A percentile compares a stretch with the other conserved stretches of the same genome.
Evolutionary conservation across 768 basidiomycete species (phyloP).

Genomic region (Trichaptum fuscoviolaceum): DNA sequence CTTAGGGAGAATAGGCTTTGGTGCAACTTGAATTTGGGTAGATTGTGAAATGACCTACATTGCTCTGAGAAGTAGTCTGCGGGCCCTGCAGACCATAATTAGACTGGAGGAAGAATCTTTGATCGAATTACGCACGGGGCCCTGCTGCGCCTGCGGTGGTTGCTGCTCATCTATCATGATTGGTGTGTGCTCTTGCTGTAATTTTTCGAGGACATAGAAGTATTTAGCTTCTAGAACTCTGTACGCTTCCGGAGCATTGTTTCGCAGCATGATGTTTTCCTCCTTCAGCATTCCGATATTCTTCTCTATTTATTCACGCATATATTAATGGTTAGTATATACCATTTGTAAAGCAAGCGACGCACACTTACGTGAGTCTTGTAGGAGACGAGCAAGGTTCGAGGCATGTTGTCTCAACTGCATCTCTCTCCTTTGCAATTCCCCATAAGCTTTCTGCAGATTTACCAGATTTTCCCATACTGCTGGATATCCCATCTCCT

Average conservation of each 20-base stretch:
- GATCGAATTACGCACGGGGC: not conserved
- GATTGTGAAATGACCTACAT: not conserved
- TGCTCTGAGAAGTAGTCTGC: not conserved
- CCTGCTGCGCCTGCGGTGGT: not conserved
- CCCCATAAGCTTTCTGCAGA: not conserved
- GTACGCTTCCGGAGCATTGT: not conserved
- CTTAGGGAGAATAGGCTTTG: not conserved
- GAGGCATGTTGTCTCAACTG: not conserved
- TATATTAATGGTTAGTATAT: not conserved
- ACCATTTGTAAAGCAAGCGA: not conserved
- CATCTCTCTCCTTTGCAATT: not conserved
- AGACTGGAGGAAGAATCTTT: no score
- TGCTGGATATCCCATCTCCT: conserved; percentile 26
- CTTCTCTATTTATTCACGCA: not conserved
- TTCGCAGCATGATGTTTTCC: not conserved
- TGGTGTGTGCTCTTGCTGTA: not conserved
- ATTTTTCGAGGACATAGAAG: not conserved
- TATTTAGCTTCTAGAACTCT: not conserved
- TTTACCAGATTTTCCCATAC: not conserved
- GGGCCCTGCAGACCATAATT: not conserved
- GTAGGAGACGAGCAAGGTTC: not conserved
- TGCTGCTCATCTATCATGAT: not conserved
- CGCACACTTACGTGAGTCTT: not conserved
- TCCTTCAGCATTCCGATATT: not conserved
- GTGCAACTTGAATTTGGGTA: no score